These are phyloP conservation scores for Meripilus lineatus DNA, from an alignment of 1,284 basidiomycete genomes.

Conservation along the genomic window DNA sequence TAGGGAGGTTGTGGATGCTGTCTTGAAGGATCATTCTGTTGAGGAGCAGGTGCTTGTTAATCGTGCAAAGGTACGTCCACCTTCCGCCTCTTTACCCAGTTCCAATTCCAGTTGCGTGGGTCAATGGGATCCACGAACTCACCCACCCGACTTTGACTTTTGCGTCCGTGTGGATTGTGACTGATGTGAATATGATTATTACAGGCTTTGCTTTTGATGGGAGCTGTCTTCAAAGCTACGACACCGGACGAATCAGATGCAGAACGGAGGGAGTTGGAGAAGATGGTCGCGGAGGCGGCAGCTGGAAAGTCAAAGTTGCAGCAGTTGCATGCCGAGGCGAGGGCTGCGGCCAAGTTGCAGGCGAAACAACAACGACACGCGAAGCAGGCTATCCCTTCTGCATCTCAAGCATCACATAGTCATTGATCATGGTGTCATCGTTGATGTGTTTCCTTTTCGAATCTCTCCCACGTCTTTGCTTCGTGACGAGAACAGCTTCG, in stretches of 20 bases:
- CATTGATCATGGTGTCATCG: conserved; percentile 1
- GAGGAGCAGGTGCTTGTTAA: conserved; percentile 69
- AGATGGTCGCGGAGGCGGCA: conserved; percentile 42
- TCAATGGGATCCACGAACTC: no score
- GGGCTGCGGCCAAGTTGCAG: conserved; percentile 32
- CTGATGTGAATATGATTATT: conserved; percentile 4
- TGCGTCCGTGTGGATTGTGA: no score
- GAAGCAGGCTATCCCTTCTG: background rate
- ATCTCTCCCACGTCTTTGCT: no score
- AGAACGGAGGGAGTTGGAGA: conserved; percentile 88
- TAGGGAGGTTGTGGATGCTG: conserved; percentile 76
- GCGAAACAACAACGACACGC: conserved; percentile 14
- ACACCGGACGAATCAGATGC: conserved; percentile 86
- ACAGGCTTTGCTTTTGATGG: conserved; percentile 82
- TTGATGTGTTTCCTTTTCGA: background rate
- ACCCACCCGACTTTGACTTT: no score
- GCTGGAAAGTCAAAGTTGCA: conserved; percentile 58
- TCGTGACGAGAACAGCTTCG: no score
- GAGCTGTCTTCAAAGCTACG: conserved; percentile 82
- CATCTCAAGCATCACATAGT: no score
- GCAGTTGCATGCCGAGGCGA: conserved; percentile 29
- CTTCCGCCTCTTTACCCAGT: no score
- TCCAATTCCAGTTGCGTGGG: background rate
- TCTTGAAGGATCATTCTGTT: conserved; percentile 72
- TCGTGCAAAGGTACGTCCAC: conserved; percentile 85